Conservation (phyloP, 2,329 filamentous ascomycete species). For the Neopestalotiopsis rosae region DNA sequence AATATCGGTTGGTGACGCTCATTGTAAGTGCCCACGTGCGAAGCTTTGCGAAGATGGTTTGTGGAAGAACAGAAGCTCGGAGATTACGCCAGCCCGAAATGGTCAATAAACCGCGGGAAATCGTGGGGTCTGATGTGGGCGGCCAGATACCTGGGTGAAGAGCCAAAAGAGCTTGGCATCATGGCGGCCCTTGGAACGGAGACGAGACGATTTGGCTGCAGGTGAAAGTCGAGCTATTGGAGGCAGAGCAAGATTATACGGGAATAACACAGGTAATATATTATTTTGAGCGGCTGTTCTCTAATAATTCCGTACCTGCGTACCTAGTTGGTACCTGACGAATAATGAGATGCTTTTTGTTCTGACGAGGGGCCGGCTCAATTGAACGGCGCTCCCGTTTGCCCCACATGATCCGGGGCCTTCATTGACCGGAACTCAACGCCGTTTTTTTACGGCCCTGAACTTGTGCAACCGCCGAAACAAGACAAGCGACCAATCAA, state of each 20-base stretch:
- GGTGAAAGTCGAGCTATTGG: not conserved
- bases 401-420: not conserved
- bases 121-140: slow-evolving; percentile 11
- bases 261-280: no score
- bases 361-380: not conserved
- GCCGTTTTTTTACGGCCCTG: not conserved
- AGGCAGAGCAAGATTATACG: not conserved
- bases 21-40: slow-evolving; percentile 15
- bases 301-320: no score
- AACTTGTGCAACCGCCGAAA: not conserved
- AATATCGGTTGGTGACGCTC: not conserved
- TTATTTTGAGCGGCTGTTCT: no score
- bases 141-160: not conserved
- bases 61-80: slow-evolving; percentile 16
- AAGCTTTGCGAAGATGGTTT: slow-evolving; percentile 16
- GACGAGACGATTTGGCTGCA: not conserved
- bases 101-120: slow-evolving; percentile 13
- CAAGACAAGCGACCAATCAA: not conserved
- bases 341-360: not conserved
- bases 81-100: slow-evolving; percentile 18
- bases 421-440: not conserved
- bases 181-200: not conserved
- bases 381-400: not conserved
- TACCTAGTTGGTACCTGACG: not conserved
- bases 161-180: not conserved